Percentiles rank a stretch among this genome's conserved stretches.
These are phyloP conservation scores for Spathaspora girioi DNA, from an alignment of 805 yeast species.

Conservation along the genomic window DNA sequence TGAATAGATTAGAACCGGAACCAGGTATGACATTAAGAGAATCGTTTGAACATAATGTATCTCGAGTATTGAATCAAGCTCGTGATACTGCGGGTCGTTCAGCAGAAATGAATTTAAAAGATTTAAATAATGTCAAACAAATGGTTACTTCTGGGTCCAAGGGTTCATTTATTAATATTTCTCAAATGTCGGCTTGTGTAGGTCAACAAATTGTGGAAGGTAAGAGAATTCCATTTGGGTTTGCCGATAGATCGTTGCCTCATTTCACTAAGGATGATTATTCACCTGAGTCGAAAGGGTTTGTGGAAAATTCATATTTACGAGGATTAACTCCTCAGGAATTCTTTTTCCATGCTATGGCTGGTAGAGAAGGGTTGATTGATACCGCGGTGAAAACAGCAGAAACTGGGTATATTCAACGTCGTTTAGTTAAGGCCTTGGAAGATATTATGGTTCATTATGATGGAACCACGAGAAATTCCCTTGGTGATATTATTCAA, in stretches of 20 bases:
- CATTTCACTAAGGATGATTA: slow-evolving; percentile 98
- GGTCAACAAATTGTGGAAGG: slow-evolving; percentile 99
- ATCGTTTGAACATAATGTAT: slow-evolving; percentile 95
- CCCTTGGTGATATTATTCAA: slow-evolving; percentile 93
- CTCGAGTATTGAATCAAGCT: slow-evolving; percentile 92
- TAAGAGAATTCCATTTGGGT: slow-evolving; percentile 97
- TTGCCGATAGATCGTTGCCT: slow-evolving; percentile 92
- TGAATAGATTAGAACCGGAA: slow-evolving; percentile 83
- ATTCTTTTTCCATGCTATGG: slow-evolving; percentile 99
- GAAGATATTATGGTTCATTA: slow-evolving; percentile 98
- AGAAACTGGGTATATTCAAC: slow-evolving; percentile 97
- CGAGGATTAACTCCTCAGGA: slow-evolving; percentile 99
- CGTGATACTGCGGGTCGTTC: slow-evolving; percentile 99
- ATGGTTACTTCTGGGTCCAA: slow-evolving; percentile 99
- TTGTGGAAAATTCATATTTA: slow-evolving; percentile 93
- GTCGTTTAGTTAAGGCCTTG: slow-evolving; percentile 94
- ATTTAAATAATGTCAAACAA: slow-evolving; percentile 93
- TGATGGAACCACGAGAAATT: slow-evolving; percentile 97
- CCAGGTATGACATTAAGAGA: slow-evolving; percentile 99
- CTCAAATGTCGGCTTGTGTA: slow-evolving; percentile 99
- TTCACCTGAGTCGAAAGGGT: slow-evolving; percentile 97
- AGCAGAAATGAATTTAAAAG: slow-evolving; percentile 94
- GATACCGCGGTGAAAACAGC: slow-evolving; percentile 99
- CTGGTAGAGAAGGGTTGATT: slow-evolving; percentile 99
- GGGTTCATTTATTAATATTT: slow-evolving; percentile 97